Base-by-base conservation (phyloP, 2,329 filamentous ascomycete genomes). In the Neofusicoccum laricinum region DNA sequence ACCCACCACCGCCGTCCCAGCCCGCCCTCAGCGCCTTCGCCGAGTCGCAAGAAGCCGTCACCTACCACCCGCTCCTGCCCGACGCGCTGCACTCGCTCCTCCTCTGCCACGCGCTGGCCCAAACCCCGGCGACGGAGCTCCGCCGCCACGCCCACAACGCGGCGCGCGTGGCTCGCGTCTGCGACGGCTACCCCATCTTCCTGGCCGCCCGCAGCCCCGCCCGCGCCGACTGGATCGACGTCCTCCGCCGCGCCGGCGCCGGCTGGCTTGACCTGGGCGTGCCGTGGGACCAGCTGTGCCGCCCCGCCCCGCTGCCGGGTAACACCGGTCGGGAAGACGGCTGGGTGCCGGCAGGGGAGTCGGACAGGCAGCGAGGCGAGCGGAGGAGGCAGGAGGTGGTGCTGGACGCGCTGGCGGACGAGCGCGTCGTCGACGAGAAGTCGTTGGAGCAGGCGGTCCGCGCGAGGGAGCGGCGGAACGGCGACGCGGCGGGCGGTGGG, bases 141-240 rank as follows among this genome's bases (percentile, higher is more conserved):
- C 85, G 88, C 57, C 90, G 91, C 40, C 91, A 95, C 73, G 90
- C 91, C 0, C 84, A 92, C 79, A 95, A 93, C 84, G 91, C 90
- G 4, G 90, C 91, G 15, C 87, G 91, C 4, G 82, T 95, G 1
- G 84, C 86, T 4, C 85, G 91, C 19, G 83, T 95, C 25, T 88
- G 86, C 55, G 90, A 95, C 70, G 91, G 91, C 3, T 93, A 92
- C 69, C 92, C 92, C 0, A 85, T 94, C 55, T 94, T 96, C 72
- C 87, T 93, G 67, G 83, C 88, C 0, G 87, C 88, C 25, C 83
- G 89, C 57, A 90, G 86, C 3, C 88, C 90, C 1, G 88, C 90
- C 1, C 87, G 90, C 59, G 85, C 88, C 2, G 92, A 96, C 76
- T 96, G 91, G 91, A 86, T 89, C 53, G 90, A 94, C 75, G 82